These are phyloP conservation scores for Fusarium sterilihyphosum DNA, from an alignment of 2,329 filamentous ascomycete species.

Conservation along the genomic window DNA sequence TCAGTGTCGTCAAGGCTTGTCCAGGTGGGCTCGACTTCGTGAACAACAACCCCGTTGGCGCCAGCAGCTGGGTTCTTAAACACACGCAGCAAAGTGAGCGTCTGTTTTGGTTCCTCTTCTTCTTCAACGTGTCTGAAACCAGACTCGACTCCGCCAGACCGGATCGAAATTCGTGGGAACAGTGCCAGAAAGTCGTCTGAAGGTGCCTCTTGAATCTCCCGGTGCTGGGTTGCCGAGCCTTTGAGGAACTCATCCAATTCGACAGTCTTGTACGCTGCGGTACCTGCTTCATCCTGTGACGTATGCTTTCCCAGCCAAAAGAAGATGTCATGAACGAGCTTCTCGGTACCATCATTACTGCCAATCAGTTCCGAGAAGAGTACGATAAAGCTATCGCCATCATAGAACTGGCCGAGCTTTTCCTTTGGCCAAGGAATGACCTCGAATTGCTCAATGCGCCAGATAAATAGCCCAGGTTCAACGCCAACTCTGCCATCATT, in stretches of 20 bases:
- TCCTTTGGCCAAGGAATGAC: conserved; percentile 69
- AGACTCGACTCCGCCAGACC: conserved; percentile 67
- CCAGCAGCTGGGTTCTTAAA: conserved; percentile 66
- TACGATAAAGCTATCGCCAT: conserved; percentile 75
- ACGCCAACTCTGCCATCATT: conserved; percentile 65
- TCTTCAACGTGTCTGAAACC: conserved; percentile 72
- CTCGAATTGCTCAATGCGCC: conserved; percentile 75
- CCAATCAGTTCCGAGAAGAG: conserved; percentile 67
- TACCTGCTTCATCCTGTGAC: conserved; percentile 74
- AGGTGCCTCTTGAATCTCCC: conserved; percentile 68
- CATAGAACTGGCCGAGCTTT: conserved; percentile 69
- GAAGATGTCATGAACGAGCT: conserved; percentile 71
- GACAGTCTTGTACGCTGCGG: conserved; percentile 76
- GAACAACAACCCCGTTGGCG: conserved; percentile 63
- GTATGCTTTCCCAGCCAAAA: conserved; percentile 76
- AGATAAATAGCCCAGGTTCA: conserved; percentile 65
- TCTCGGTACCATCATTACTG: conserved; percentile 53
- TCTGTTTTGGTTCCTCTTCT: conserved; percentile 52
- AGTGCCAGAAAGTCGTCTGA: conserved; percentile 69
- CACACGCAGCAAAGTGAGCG: conserved; percentile 66
- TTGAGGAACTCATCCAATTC: conserved; percentile 74
- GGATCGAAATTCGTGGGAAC: conserved; percentile 69
- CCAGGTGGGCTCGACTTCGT: conserved; percentile 71
- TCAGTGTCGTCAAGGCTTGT: conserved; percentile 71
- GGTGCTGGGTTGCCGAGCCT: conserved; percentile 70